phyloP scores from a whole-genome alignment of 2,329 filamentous ascomycete genomes.

The Fusarium sp. region DNA sequence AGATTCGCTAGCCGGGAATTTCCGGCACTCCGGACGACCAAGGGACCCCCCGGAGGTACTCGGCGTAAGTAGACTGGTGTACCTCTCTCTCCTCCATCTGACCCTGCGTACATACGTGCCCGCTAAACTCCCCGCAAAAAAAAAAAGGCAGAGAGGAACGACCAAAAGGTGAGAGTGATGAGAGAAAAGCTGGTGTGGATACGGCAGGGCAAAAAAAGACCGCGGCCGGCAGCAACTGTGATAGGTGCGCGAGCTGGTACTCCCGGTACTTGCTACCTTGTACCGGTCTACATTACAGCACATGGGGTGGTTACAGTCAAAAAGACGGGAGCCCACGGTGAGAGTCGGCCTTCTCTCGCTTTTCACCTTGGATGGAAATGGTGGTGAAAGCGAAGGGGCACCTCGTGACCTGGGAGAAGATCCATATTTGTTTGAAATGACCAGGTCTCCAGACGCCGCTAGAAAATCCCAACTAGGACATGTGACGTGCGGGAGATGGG shows the following conservation, averaged over 20 bases:
- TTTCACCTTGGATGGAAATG: conserved; percentile 32
- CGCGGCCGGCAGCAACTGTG: conserved; percentile 14
- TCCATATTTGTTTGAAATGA: conserved; percentile 27
- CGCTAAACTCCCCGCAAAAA: conserved; percentile 10
- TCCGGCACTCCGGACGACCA: conserved; percentile 20
- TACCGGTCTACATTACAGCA: conserved; percentile 8
- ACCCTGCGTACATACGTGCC: not conserved
- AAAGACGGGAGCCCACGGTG: conserved; percentile 5
- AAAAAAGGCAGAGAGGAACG: not conserved
- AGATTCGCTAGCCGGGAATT: conserved; percentile 26
- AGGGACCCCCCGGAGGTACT: not conserved
- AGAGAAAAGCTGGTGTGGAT: conserved; percentile 9
- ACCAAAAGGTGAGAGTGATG: not conserved
- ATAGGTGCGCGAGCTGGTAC: conserved; percentile 34
- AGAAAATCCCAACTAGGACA: conserved; percentile 18
- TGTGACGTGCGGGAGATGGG: conserved; percentile 25
- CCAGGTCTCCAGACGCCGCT: conserved; percentile 28
- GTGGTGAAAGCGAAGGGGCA: conserved; percentile 28
- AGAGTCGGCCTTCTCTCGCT: conserved; percentile 21
- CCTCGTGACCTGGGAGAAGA: conserved; percentile 29
- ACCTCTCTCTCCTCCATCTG: not conserved
- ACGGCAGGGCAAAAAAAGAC: conserved; percentile 4
- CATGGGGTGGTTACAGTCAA: not conserved
- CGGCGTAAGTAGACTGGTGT: conserved; percentile 10
- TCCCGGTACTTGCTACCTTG: conserved; percentile 7